A percentile compares a stretch with the other conserved stretches of the same genome.
Conservation (phyloP, 2,329 filamentous ascomycete genomes). For the Exophiala sp. region DNA sequence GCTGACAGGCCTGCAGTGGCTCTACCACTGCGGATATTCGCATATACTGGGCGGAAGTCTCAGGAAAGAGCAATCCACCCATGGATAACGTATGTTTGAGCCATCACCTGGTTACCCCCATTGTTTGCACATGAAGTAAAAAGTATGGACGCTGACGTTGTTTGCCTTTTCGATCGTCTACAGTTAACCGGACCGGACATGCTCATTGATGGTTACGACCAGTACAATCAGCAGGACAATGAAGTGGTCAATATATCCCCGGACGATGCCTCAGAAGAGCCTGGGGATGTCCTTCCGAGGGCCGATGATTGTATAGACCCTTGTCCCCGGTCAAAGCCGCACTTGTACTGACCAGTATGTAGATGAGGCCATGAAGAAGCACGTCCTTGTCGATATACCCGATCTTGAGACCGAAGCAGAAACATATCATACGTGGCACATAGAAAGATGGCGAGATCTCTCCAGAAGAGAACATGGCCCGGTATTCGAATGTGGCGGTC, state of each 20-base stretch:
- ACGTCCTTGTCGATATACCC: constrained; percentile 67
- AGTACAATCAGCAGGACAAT: constrained; percentile 57
- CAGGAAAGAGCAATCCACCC: constrained; percentile 16
- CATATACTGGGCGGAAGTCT: constrained; percentile 13
- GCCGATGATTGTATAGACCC: constrained; percentile 52
- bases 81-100: constrained; percentile 42
- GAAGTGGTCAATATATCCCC: constrained; percentile 58
- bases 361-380: constrained; percentile 81
- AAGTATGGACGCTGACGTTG: constrained; percentile 30
- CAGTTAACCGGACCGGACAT: constrained; percentile 56
- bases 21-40: constrained; percentile 1
- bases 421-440: constrained; percentile 74
- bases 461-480: constrained; percentile 81
- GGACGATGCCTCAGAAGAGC: constrained; percentile 52
- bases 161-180: constrained; percentile 23
- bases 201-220: constrained; percentile 53
- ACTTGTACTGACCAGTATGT: constrained; percentile 12
- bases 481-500: constrained; percentile 75
- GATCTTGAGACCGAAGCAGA: constrained; percentile 77
- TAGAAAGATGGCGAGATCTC: constrained; percentile 72
- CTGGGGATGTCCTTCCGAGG: constrained; percentile 48
- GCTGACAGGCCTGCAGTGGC: constrained; percentile 11
- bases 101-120: constrained; percentile 17
- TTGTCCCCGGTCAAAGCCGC: constrained; percentile 9
- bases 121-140: not conserved